These are phyloP conservation scores for Suillus alpinus DNA, from an alignment of 768 basidiomycete genomes.

Conservation along the genomic window DNA sequence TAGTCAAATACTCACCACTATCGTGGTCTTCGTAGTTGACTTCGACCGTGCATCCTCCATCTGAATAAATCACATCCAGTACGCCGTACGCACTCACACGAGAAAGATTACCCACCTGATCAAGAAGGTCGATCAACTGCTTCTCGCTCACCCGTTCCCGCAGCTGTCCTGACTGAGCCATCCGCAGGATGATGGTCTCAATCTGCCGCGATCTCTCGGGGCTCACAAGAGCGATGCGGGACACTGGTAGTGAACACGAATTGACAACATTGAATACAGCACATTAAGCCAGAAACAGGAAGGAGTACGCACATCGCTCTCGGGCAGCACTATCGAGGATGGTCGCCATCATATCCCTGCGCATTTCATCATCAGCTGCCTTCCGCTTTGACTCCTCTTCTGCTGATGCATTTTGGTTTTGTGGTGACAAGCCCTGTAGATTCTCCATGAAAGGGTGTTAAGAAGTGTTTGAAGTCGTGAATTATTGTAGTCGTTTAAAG, in stretches of 20 bases:
- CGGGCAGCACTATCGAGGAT: constrained; percentile 76
- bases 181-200: constrained; percentile 71
- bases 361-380: constrained; percentile 72
- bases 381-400: constrained; percentile 55
- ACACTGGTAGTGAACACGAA: constrained; percentile 47
- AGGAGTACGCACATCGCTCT: constrained; percentile 61
- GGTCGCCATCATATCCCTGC: constrained; percentile 73
- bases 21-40: constrained; percentile 50
- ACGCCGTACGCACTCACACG: neutral
- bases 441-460: constrained; percentile 20
- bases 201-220: constrained; percentile 79
- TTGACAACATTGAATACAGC: neutral
- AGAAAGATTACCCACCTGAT: constrained; percentile 57
- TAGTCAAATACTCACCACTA: constrained; percentile 42
- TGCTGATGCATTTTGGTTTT: constrained; percentile 39
- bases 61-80: constrained; percentile 25
- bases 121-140: constrained; percentile 81
- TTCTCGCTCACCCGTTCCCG: constrained; percentile 73
- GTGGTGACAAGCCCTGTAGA: constrained; percentile 25
- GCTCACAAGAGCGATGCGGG: constrained; percentile 84
- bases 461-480: neutral
- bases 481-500: neutral
- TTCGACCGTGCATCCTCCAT: constrained; percentile 55
- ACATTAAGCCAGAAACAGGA: neutral
- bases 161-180: constrained; percentile 83